Conservation (phyloP, 345 rosid species). For the Turritis glabra region DNA sequence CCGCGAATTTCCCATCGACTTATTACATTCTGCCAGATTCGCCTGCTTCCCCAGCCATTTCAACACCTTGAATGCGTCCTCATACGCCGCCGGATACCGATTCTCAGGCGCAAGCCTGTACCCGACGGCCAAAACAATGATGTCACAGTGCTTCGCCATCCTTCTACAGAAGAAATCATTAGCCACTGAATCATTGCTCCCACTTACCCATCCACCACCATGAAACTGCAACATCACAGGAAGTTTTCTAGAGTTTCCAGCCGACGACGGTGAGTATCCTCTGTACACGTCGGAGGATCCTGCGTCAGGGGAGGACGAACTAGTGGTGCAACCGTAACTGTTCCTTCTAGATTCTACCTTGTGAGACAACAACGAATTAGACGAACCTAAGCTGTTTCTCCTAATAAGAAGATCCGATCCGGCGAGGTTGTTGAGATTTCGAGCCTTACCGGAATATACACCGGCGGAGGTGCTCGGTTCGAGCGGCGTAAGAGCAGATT, state of each 20-base stretch:
- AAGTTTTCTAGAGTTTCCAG: slow-evolving; percentile 49
- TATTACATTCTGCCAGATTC: slow-evolving; percentile 85
- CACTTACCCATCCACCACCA: slow-evolving; percentile 97
- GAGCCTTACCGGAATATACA: slow-evolving; percentile 34
- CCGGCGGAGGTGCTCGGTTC: slow-evolving; percentile 44
- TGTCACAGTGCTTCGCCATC: slow-evolving; percentile 79
- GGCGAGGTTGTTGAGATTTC: slow-evolving; percentile 23
- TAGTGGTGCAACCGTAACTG: slow-evolving; percentile 52
- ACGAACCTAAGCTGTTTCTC: slow-evolving; percentile 57
- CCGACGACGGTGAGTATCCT: slow-evolving; percentile 62
- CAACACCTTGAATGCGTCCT: slow-evolving; percentile 80
- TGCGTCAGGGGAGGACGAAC: slow-evolving; percentile 40
- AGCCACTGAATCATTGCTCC: slow-evolving; percentile 85
- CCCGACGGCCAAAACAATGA: slow-evolving; percentile 87
- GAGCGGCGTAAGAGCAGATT: slow-evolving; percentile 68
- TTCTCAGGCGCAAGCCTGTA: slow-evolving; percentile 88
- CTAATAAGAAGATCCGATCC: slow-evolving; percentile 44
- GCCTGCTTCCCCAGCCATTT: slow-evolving; percentile 94
- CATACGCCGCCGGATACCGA: slow-evolving; percentile 82
- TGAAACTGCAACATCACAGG: slow-evolving; percentile 91
- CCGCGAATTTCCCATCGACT: slow-evolving; percentile 59
- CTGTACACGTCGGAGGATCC: slow-evolving; percentile 63
- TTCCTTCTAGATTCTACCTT: slow-evolving; percentile 46
- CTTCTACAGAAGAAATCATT: slow-evolving; percentile 82
- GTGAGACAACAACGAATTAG: slow-evolving; percentile 24